phyloP scores from a whole-genome alignment of 192 early-diverging fungal genomes.

The Linnemannia zychae region DNA sequence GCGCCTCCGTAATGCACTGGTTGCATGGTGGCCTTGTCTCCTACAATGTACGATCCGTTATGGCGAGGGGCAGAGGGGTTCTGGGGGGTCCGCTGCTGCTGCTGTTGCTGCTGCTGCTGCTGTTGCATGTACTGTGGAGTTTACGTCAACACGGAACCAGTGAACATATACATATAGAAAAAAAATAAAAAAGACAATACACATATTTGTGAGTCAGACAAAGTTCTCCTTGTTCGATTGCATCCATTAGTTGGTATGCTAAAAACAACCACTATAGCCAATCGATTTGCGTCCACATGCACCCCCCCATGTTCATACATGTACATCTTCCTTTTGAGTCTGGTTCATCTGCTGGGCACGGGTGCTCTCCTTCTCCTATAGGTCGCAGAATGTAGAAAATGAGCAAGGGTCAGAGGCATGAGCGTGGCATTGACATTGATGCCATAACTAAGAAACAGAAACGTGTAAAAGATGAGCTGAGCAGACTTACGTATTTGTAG shows the following conservation, averaged over 20 bases:
- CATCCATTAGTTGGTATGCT: conserved; percentile 1
- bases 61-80: conserved; percentile 11
- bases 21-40: conserved; percentile 5
- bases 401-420: not conserved
- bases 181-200: not conserved
- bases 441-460: not conserved
- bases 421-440: not conserved
- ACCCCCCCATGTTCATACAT: not conserved
- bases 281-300: not conserved
- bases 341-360: conserved; percentile 44
- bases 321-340: conserved; percentile 10
- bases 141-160: conserved; percentile 1
- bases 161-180: not conserved
- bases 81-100: conserved; percentile 25
- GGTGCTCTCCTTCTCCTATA: conserved; percentile 50
- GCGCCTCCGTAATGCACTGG: not conserved
- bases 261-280: conserved; percentile 10
- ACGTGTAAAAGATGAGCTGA: not conserved
- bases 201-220: conserved; percentile 6
- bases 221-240: conserved; percentile 5
- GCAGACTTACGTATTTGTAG: conserved; percentile 69
- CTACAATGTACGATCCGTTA: conserved; percentile 5
- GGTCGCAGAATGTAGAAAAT: not conserved
- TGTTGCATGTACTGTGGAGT: conserved; percentile 13
- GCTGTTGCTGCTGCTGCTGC: conserved; percentile 25